Base-by-base conservation (phyloP, 129 eudicot species). In the Pittosporum tobira region DNA sequence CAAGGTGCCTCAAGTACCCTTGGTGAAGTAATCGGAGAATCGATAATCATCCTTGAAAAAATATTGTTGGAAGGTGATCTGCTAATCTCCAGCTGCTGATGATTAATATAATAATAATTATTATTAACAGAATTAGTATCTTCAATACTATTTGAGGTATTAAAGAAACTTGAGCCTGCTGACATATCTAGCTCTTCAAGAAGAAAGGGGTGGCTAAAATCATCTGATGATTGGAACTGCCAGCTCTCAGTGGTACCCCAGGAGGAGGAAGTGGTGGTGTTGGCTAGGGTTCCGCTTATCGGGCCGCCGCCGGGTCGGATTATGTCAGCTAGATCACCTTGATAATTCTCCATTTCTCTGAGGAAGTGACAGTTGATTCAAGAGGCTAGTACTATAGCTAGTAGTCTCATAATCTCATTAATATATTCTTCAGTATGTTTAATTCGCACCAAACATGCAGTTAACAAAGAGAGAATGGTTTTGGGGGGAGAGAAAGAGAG, bases 291-390 rank as follows among this genome's bases (percentile, higher is more conserved):
- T 26, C 46, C 46, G 31, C 53, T 53, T 2, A 36, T 42, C 1
- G 58, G 25, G 13, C 44, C 71, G 12, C 83, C 73, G 40, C 80
- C 76, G 0, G 89, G 83, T 57, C 91, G 80, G 71, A 90, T 57
- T 44, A 90, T 83, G 69, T 90, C 98, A 5, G 84, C 77, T 65
- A 90, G 73, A 78, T 90, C 95, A 16, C 98, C 98, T 54, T 80
- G 91, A 63, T 59, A 85, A 54, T 79, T 88, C 38, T 85, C 93
- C 94, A 81, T 84, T 13, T 3, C 64, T 59, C 52, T 34, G 30
- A 46, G 29, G 30, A 57, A 71, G 55, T 48, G 19, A 34, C 64
- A 42, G 29, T 61, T 72, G 64, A 60, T 69, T 64, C 14, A 4
- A 18, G 21, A 7, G 10, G 10, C 2, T 34, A 34, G 40, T 34